Conservation (phyloP, 352 stramenopile genomes). For the Phytopythium aichiense region DNA sequence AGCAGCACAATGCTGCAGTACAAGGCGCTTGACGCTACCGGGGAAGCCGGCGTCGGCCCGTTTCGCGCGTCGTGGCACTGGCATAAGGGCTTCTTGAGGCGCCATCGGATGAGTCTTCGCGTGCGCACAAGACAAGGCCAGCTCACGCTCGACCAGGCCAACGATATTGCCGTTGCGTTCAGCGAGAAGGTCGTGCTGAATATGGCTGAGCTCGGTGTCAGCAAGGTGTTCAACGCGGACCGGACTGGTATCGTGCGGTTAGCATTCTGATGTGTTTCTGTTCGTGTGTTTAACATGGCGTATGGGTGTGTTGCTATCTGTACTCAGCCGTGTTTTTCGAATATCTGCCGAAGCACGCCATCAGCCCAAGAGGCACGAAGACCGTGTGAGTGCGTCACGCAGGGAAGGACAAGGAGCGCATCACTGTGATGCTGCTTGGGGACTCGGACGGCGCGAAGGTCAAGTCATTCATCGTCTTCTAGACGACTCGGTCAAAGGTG, state of each 20-base stretch:
- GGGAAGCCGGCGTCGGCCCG: not conserved
- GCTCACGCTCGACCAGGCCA: conserved; percentile 5
- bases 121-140: conserved; percentile 6
- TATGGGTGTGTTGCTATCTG: too few relatives aligned
- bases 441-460: conserved; percentile 1
- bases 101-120: conserved; percentile 9
- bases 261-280: too few relatives aligned
- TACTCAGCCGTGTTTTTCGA: conserved; percentile 15
- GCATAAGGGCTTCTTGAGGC: conserved; percentile 5
- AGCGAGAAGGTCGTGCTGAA: conserved; percentile 1
- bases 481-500: not conserved
- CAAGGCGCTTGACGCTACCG: not conserved
- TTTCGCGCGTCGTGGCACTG: conserved; percentile 8
- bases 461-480: not conserved
- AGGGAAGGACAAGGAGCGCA: conserved; percentile 13
- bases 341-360: conserved; percentile 11
- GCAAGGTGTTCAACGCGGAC: conserved; percentile 10
- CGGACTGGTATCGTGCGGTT: conserved; percentile 6
- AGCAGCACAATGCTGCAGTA: not conserved
- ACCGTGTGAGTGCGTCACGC: conserved; percentile 12
- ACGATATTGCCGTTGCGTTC: not conserved
- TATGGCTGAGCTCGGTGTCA: conserved; percentile 8
- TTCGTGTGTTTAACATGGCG: too few relatives aligned
- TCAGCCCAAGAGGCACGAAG: conserved; percentile 10
- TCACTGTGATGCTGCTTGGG: conserved; percentile 7